Conservation (phyloP, 768 basidiomycete species). For the Nidularia pulvinata region DNA sequence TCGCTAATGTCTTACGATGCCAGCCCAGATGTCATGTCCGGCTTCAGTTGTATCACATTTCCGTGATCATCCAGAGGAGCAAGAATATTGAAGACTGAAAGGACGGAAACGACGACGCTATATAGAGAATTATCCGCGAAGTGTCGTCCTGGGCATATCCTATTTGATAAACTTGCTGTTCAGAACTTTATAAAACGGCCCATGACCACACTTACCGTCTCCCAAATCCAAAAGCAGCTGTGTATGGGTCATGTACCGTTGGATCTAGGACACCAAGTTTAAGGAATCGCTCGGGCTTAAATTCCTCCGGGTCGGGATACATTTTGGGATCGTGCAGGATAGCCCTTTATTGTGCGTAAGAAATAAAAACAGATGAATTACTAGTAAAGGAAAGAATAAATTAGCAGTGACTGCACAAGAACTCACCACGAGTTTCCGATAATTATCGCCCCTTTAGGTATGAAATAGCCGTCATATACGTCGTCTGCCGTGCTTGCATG, state of each 20-base stretch:
- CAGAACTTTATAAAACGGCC: too few relatives aligned
- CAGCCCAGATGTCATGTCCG: too few relatives aligned
- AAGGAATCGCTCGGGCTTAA: conserved; percentile 1
- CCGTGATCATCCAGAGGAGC: too few relatives aligned
- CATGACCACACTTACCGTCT: too few relatives aligned
- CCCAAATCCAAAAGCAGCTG: not conserved
- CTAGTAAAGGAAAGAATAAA: not conserved
- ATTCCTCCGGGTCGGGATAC: not conserved
- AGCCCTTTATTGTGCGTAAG: too few relatives aligned
- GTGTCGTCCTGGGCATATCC: conserved; percentile 1
- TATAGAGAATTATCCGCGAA: too few relatives aligned
- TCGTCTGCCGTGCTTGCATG: not conserved
- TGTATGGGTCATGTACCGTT: not conserved
- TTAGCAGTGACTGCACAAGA: not conserved
- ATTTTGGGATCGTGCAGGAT: not conserved
- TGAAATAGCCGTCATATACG: conserved; percentile 4
- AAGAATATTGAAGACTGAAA: too few relatives aligned
- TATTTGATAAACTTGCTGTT: too few relatives aligned
- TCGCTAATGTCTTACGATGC: too few relatives aligned
- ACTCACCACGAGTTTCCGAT: conserved; percentile 7
- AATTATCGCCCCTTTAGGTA: conserved; percentile 7
- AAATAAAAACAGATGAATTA: too few relatives aligned
- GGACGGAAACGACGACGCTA: too few relatives aligned
- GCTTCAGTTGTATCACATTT: too few relatives aligned
- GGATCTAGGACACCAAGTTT: not conserved